These are phyloP conservation scores for Lagerstroemia speciosa DNA, from an alignment of 345 rosid genomes.

Conservation along the genomic window DNA sequence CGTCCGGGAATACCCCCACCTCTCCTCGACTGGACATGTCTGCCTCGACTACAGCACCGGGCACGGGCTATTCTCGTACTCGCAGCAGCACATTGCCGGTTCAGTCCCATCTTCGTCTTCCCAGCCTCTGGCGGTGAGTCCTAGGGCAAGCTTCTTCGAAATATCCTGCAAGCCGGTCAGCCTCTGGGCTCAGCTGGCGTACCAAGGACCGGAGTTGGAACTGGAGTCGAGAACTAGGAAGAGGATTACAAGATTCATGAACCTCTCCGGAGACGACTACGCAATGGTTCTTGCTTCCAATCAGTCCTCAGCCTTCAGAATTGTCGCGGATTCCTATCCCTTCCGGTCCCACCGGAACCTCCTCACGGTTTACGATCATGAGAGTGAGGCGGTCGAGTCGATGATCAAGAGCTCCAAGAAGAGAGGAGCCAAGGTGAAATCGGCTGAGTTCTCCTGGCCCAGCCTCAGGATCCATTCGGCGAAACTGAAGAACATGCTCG, in stretches of 20 bases:
- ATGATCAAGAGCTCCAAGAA: constrained; percentile 54
- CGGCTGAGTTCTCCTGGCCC: constrained; percentile 70
- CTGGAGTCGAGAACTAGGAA: constrained; percentile 36
- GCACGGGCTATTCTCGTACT: constrained; percentile 73
- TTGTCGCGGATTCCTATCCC: constrained; percentile 62
- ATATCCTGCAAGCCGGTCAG: constrained; percentile 39
- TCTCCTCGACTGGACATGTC: constrained; percentile 35
- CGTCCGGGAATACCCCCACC: constrained; percentile 51
- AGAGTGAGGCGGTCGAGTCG: constrained; percentile 52
- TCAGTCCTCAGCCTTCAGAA: constrained; percentile 66
- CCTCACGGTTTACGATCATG: constrained; percentile 68
- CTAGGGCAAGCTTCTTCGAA: constrained; percentile 26
- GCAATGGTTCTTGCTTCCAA: constrained; percentile 54
- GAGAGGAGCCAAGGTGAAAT: constrained; percentile 40
- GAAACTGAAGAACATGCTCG: constrained; percentile 43
- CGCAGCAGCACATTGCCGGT: constrained; percentile 28
- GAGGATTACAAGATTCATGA: constrained; percentile 63
- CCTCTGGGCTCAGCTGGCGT: constrained; percentile 31
- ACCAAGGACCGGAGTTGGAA: constrained; percentile 34
- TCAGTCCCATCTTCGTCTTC: constrained; percentile 21
- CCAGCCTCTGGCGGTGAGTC: constrained; percentile 5
- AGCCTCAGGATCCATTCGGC: constrained; percentile 31
- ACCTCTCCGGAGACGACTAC: constrained; percentile 65
- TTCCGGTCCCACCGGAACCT: constrained; percentile 45
- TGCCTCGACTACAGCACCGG: constrained; percentile 49